Base-by-base conservation (phyloP, 805 yeast genomes). In the Nakazawaea ambrosiae region DNA sequence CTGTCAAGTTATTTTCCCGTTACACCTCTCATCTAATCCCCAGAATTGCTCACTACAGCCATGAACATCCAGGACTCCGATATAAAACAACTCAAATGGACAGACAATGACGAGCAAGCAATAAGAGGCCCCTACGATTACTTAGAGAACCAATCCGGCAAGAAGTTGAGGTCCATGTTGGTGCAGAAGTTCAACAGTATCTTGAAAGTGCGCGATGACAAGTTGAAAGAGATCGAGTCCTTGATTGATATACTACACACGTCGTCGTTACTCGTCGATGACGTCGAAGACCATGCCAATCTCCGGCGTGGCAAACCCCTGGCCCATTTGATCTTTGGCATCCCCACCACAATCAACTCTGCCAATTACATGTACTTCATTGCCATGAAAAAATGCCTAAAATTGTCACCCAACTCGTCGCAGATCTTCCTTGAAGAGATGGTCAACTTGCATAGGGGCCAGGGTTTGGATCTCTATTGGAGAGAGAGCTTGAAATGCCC, bases 401-500 rank as follows among this genome's bases (percentile, higher is more conserved):
- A 49, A 44, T 50, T 65, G 45, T 51, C 58, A 39, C 20, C 48
- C 49, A 18, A 41, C 39, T 31, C 20, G 31, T 47, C 43, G 29
- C 51, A 47, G 33, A 67, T 78, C 1, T 69, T 78, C 42, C 65
- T 75, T 42, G 83, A 83, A 35, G 96, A 89, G 49, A 66, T 89
- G 75, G 55, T 84, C 36, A 79, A 82, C 49, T 60, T 89, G 40
- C 97, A 89, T 54, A 68, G 82, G 33, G 97, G 97, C 5, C 97
- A 89, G 62, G 94, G 95, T 0, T 58, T 82, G 42, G 97, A 89
- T 49, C 68, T 89, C 16, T 81, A 78, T 55, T 89, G 97, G 96
- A 66, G 97, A 44, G 95, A 87, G 40, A 62, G 68, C 20, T 49
- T 65, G 23, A 50, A 53, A 1, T 66, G 81, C 33, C 92, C 92